Base-by-base conservation (phyloP, 2,329 filamentous ascomycete species). In the Sporothrix curviconia region DNA sequence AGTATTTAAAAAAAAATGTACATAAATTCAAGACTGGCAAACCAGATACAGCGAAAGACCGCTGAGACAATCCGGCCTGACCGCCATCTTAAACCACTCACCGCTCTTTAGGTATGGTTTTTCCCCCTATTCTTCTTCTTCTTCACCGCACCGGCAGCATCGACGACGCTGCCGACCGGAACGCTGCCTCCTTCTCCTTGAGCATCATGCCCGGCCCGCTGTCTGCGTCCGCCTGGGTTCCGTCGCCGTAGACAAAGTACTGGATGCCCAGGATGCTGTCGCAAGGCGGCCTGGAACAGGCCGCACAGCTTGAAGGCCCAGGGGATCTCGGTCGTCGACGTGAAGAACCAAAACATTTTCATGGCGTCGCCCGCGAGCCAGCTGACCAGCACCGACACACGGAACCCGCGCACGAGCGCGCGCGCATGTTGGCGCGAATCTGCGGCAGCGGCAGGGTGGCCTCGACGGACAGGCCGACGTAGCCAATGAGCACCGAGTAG, bases 341-440 rank as follows among this genome's bases (percentile, higher is more conserved):
- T 88, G 60, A 92, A 87, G 74, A 92, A 94, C 84, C 84, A 87
- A 66, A 90, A 88, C 79, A 92, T 87, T 78, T 95, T 95, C 85
- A 94, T 90, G 8, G 81, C 77, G 70, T 95, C 89, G 60, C 89
- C 89, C 3, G 86, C 73, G 55, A 95, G 75, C 89, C 89, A 95
- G 69, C 85, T 90, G 28, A 78, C 81, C 58, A 94, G 74, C 4
- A 95, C 85, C 7, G 85, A 90, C 11, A 90, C 67, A 15, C 89
- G 80, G 71, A 95, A 90, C 6, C 89, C 89, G 69, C 84, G 75
- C 86, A 90, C 2, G 87, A 90, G 59, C 80, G 77, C 4, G 82
- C 78, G 34, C 81, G 79, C 61, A 80, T 76, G 68, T 94, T 94
- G 43, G 87, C 75, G 50, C 89, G 67, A 30, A 94, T 85, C 71